These are phyloP conservation scores for Rhizopogon rudus DNA, from an alignment of 768 basidiomycete genomes.

Conservation along the genomic window DNA sequence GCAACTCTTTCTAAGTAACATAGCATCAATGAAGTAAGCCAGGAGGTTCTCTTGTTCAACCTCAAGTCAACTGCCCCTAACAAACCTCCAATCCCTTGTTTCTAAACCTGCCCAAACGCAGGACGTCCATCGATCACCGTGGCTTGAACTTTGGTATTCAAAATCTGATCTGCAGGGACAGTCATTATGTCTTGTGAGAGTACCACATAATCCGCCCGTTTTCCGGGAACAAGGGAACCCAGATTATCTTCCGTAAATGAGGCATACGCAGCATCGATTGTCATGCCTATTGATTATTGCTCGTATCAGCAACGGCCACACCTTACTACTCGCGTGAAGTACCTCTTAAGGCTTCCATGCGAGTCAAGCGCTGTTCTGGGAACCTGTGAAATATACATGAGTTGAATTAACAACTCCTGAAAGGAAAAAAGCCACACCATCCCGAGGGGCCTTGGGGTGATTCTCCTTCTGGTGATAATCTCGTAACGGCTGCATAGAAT, in stretches of 20 bases:
- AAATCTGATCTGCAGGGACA: conserved; percentile 51
- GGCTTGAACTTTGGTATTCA: conserved; percentile 61
- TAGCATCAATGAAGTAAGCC: neutral
- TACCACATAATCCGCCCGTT: conserved; percentile 83
- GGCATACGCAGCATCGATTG: conserved; percentile 82
- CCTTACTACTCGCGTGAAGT: conserved; percentile 3
- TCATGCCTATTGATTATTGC: conserved; percentile 57
- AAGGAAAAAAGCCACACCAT: conserved; percentile 48
- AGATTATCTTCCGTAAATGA: conserved; percentile 69
- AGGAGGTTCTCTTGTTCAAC: neutral
- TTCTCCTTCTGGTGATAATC: conserved; percentile 59
- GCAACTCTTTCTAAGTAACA: neutral
- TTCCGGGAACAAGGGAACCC: conserved; percentile 77
- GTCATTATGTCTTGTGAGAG: conserved; percentile 80
- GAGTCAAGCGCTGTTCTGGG: conserved; percentile 71
- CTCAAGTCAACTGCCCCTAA: neutral
- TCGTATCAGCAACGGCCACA: neutral
- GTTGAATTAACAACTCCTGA: neutral
- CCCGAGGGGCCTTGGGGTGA: conserved; percentile 83
- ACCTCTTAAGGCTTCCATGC: conserved; percentile 76
- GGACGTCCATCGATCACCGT: conserved; percentile 75
- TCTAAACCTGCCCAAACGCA: conserved; percentile 37
- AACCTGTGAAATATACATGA: conserved; percentile 47
- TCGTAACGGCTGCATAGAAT: conserved; percentile 85
- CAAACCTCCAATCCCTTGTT: neutral